phyloP scores from a whole-genome alignment of 2,329 filamentous ascomycete genomes.

The Dothidotthia symphoricarpi region DNA sequence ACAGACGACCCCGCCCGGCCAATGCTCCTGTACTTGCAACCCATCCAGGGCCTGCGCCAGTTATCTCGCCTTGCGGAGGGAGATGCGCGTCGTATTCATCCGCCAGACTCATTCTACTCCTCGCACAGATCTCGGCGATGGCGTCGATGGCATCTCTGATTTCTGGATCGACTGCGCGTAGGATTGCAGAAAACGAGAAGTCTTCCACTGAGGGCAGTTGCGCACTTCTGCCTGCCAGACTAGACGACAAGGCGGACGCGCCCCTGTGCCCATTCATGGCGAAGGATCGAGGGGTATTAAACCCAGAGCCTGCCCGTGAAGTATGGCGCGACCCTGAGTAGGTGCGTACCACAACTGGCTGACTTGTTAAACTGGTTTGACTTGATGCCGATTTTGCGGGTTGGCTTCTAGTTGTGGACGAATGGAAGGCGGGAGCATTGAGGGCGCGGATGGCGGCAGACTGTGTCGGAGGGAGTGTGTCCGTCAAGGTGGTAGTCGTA shows the following conservation, averaged over 20 bases:
- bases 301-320: constrained; percentile 35
- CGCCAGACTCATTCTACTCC: constrained; percentile 60
- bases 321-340: constrained; percentile 40
- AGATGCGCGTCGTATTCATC: constrained; percentile 63
- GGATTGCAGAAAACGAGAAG: constrained; percentile 57
- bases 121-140: constrained; percentile 63
- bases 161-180: constrained; percentile 58
- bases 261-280: constrained; percentile 31
- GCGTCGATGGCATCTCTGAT: constrained; percentile 59
- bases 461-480: constrained; percentile 39
- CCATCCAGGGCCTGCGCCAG: constrained; percentile 28
- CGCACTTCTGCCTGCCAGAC: constrained; percentile 27
- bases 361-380: constrained; percentile 42
- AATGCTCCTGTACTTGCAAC: constrained; percentile 29
- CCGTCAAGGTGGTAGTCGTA: constrained; percentile 39
- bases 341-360: constrained; percentile 47
- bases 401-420: constrained; percentile 32
- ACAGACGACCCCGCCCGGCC: constrained; percentile 32
- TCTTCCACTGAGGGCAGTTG: constrained; percentile 50
- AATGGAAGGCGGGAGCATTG: constrained; percentile 41
- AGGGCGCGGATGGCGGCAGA: constrained; percentile 41
- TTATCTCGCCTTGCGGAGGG: constrained; percentile 60
- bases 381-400: constrained; percentile 41
- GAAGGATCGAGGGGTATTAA: constrained; percentile 33
- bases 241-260: constrained; percentile 32